Evolutionary conservation across 495 filamentous ascomycete species (phyloP).

Genomic region (Neurospora sp.): DNA sequence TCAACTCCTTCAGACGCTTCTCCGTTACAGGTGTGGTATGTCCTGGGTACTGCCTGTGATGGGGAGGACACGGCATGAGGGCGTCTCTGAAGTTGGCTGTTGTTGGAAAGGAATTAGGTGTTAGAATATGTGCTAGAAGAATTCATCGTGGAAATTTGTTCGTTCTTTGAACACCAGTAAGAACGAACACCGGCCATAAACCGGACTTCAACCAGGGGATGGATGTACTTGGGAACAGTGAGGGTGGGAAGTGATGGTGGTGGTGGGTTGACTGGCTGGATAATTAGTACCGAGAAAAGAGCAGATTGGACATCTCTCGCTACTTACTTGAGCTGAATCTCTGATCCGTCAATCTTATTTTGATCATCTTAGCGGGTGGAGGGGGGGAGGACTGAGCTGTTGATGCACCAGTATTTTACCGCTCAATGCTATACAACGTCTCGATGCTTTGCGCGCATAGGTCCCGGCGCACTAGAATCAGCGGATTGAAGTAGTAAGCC

Average conservation of each 20-base stretch:
- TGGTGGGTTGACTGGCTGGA: not conserved
- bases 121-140: not conserved
- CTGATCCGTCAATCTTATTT: constrained; percentile 25
- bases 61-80: constrained; percentile 22
- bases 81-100: constrained; percentile 33
- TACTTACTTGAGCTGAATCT: constrained; percentile 33
- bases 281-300: not conserved
- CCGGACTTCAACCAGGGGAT: not conserved
- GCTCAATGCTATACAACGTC: no score
- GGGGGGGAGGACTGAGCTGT: no score
- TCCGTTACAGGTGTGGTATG: constrained; percentile 26
- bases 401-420: no score
- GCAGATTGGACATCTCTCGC: not conserved
- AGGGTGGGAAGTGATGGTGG: not conserved
- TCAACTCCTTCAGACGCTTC: constrained; percentile 18
- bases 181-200: not conserved
- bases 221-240: not conserved
- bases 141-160: not conserved
- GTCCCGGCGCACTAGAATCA: no score
- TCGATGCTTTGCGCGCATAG: no score
- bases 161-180: not conserved
- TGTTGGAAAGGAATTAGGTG: not conserved
- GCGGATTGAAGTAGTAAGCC: no score
- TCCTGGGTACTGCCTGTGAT: constrained; percentile 23
- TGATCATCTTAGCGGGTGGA: no score